phyloP scores from a whole-genome alignment of 2,329 filamentous ascomycete genomes.

The Fusarium multiceps region DNA sequence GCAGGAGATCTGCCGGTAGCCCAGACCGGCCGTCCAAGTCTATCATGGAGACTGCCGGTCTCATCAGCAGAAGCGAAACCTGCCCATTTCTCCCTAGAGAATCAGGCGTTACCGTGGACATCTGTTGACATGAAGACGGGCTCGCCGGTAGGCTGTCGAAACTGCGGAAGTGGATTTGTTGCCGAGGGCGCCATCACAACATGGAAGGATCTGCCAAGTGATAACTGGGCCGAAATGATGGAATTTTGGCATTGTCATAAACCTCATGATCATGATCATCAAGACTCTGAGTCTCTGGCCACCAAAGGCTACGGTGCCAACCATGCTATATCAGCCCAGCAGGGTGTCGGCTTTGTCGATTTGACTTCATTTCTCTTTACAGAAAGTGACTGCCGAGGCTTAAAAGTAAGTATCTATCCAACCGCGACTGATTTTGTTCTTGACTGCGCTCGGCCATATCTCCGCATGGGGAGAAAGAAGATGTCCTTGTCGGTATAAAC shows the following conservation, averaged over 20 bases:
- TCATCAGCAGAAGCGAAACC: conserved; percentile 41
- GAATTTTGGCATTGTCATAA: conserved; percentile 99
- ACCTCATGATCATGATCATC: conserved; percentile 69
- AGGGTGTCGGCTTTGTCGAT: conserved; percentile 82
- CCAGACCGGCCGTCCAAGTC: conserved; percentile 46
- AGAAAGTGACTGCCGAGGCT: conserved; percentile 69
- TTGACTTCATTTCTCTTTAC: conserved; percentile 79
- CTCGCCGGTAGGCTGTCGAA: conserved; percentile 57
- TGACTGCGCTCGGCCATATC: conserved; percentile 12
- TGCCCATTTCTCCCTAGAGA: conserved; percentile 49
- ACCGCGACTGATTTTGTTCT: conserved; percentile 24
- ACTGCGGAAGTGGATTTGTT: conserved; percentile 55
- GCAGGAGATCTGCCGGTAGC: conserved; percentile 54
- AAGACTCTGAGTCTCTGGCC: conserved; percentile 61
- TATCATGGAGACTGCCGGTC: conserved; percentile 68
- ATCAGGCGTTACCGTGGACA: conserved; percentile 65
- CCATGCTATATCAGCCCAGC: conserved; percentile 74
- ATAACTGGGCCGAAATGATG: conserved; percentile 99
- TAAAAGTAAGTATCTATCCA: conserved; percentile 51
- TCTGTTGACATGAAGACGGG: conserved; percentile 59
- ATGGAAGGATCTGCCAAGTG: conserved; percentile 96
- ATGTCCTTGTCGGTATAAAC: conserved; percentile 64
- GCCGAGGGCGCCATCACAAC: conserved; percentile 53
- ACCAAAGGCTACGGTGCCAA: conserved; percentile 86
- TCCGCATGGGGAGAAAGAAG: conserved; percentile 66